These are phyloP conservation scores for Coleophoma eucalyptorum DNA, from an alignment of 2,329 filamentous ascomycete species.

Conservation along the genomic window DNA sequence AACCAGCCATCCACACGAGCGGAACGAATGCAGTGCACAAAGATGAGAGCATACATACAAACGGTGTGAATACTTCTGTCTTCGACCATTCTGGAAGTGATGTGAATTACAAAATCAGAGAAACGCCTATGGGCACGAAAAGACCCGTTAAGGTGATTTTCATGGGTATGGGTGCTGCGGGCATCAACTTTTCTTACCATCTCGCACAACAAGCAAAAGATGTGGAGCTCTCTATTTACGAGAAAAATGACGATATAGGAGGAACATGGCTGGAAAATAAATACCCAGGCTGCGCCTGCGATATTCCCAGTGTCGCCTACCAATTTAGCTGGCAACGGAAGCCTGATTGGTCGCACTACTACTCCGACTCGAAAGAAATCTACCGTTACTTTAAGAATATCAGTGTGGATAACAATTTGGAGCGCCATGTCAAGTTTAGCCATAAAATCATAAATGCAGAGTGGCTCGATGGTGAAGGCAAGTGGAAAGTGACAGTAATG, in stretches of 20 bases:
- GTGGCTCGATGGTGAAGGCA: not conserved
- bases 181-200: not conserved
- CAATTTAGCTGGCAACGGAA: conserved; percentile 58
- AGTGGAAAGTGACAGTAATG: conserved; percentile 2
- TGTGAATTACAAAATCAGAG: not conserved
- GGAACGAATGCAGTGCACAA: too few species aligned
- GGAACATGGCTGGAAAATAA: too few species aligned
- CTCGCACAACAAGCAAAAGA: conserved; percentile 26
- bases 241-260: conserved; percentile 40
- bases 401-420: conserved; percentile 35
- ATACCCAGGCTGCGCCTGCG: conserved; percentile 53
- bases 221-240: conserved; percentile 40
- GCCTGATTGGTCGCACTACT: conserved; percentile 54
- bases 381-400: conserved; percentile 44
- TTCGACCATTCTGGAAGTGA: too few species aligned
- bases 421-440: conserved; percentile 36
- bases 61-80: too few species aligned
- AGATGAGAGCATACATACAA: too few species aligned
- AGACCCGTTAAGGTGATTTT: not conserved
- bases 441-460: conserved; percentile 33
- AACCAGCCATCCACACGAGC: too few species aligned
- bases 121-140: not conserved
- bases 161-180: not conserved
- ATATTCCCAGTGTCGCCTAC: conserved; percentile 41
- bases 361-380: conserved; percentile 49